Evolutionary conservation across 208 protist species (phyloP), one percentile per base, ranked within the genome.

Genomic region (Acanthamoeba triangularis): DNA sequence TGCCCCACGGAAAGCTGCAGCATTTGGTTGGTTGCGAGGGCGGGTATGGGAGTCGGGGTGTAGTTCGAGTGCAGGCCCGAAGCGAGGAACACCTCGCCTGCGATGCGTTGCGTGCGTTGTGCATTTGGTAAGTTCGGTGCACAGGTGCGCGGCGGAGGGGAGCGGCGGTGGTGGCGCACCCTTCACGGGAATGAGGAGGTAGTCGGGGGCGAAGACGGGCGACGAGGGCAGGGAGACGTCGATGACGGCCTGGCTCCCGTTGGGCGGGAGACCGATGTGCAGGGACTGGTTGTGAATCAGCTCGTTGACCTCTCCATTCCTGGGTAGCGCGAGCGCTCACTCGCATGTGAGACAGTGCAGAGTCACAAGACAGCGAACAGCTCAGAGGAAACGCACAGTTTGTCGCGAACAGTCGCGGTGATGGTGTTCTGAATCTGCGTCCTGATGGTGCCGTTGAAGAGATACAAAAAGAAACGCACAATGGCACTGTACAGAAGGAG

Each of bases 31-130:
- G 74, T 84, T 30, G 44, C 28, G 6, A 84, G 74, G 33, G 41
- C 44, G 7, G 74, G 74, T 10, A 84, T 16, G 23, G 74, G 74
- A 7, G 11, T 23, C 18, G 74, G 37, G 0, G 74, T 84, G 44
- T 84, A 84, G 74, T 84, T 84, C 11, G 74, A 84, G 74, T 84
- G 74, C 20, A 44, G 74, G 44, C 41, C 41, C 74, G 74, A 52
- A 4, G 35, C 74, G 7, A 84, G 35, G 44, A 84, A 84, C n/a
- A 84, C 41, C 74, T 84, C 74, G 25, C 74, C 74, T 84, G 44
- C 16, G 2, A 80, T 16, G 25, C 5, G 25, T 30, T 65, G 59
- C 30, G 59, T 5, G 8, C 18, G 59, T 25, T 65, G 28, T 2
- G 59, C 59, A n/a, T 30, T 18, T 8, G 41, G 41, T 47, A 47